Evolutionary conservation across 148 eudicot genomes (phyloP).

Genomic region (Silene conica): DNA sequence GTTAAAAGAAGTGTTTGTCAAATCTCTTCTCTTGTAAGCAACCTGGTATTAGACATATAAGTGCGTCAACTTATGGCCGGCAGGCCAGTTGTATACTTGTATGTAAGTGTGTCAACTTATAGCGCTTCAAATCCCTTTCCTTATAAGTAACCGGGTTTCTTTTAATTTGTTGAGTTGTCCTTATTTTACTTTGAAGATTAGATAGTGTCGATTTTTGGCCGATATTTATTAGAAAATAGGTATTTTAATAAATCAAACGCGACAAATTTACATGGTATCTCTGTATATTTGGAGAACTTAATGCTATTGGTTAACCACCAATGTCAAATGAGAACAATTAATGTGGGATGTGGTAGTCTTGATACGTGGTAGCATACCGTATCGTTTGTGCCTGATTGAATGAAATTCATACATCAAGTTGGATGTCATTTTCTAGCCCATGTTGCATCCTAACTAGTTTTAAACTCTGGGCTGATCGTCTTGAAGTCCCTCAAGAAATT

Average conservation of each 20-base stretch:
- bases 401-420: too few species aligned
- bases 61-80: neutral
- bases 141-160: too few species aligned
- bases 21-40: neutral
- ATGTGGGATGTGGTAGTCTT: too few species aligned
- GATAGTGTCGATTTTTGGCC: too few species aligned
- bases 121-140: too few species aligned
- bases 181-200: too few species aligned
- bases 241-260: neutral
- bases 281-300: neutral
- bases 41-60: neutral
- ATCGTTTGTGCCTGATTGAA: neutral
- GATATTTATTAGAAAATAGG: neutral
- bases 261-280: neutral
- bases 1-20: neutral
- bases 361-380: neutral
- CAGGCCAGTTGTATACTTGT: neutral
- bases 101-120: too few species aligned
- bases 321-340: neutral
- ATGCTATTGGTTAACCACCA: neutral
- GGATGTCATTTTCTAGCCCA: too few species aligned
- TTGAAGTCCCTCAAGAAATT: neutral
- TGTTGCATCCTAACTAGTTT: too few species aligned
- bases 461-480: neutral
- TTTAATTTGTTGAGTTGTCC: too few species aligned